Base-by-base conservation (phyloP, 2,329 filamentous ascomycete species). In the Scedosporium minutisporum region DNA sequence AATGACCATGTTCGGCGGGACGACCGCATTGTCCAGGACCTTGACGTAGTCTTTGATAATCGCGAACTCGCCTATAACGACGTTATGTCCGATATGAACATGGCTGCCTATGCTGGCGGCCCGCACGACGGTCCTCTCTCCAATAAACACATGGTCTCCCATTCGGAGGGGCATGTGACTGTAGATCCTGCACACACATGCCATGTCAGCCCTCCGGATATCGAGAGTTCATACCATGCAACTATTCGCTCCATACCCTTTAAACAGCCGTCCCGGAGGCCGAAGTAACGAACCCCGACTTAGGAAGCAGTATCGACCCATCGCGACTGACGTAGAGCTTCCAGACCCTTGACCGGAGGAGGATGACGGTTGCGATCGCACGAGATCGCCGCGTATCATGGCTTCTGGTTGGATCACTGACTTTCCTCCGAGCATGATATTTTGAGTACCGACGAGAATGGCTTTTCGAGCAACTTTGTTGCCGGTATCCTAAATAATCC, bases 391-490 rank as follows among this genome's bases (percentile, higher is more conserved):
- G 58, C 95, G 88, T 71, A 99, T 91, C 75, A 95, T 92, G 69
- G 92, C 93, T 71, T 96, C 93, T 65, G 92, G 89, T 81, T 96
- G 92, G 71, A 99, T 96, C 65, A 97, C 91, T 0, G 93, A 96
- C 76, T 91, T 96, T 66, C 95, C 95, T 68, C 92, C 95, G 1
- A 99, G 88, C 76, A 96, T 96, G 76, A 99, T 97, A 77, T 97
- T 96, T 69, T 96, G 92, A 23, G 93, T 97, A 70, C 95, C 95
- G 71, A 96, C 90, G 68, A 99, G 91, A 72, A 89, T 87, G 65
- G 91, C 90, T 68, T 91, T 91, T 67, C 95, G 91, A 46, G 93
- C 93, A 70, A 99, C 95, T 79, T 97, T 97, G 83, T 99, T 99
- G 68, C 95, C 95, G 2, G 93, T 96, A 77, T 97, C 93, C 93